phyloP scores from a whole-genome alignment of 1,139 yeast species.

The Cylindricascospora bacillispora region DNA sequence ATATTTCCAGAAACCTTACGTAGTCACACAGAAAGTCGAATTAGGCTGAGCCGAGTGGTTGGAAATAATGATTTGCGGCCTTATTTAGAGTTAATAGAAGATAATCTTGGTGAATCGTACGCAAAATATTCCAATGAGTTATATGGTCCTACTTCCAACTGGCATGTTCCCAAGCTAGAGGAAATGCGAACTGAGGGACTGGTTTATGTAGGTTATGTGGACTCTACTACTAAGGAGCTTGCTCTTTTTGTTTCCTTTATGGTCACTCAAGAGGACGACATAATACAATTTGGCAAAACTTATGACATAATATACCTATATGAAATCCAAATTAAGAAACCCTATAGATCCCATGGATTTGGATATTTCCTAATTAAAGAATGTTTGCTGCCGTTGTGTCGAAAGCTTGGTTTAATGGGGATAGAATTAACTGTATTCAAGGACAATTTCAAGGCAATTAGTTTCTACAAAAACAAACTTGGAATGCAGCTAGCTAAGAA shows the following conservation, averaged over 20 bases:
- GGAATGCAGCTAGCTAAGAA: conserved; percentile 13
- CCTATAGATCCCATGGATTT: conserved; percentile 1
- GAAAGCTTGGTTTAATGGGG: too few relatives aligned
- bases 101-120: conserved; percentile 18
- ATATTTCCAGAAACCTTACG: too few relatives aligned
- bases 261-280: conserved; percentile 15
- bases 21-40: too few relatives aligned
- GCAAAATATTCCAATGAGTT: conserved; percentile 7
- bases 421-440: conserved; percentile 22
- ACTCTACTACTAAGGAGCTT: conserved; percentile 1
- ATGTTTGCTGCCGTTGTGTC: conserved; percentile 1
- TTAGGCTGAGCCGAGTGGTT: too few relatives aligned
- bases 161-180: conserved; percentile 16
- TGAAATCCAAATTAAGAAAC: conserved; percentile 7
- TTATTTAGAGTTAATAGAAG: conserved; percentile 10
- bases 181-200: conserved; percentile 20
- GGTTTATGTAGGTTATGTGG: conserved; percentile 15
- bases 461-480: conserved; percentile 12
- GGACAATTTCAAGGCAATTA: conserved; percentile 15
- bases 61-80: too few relatives aligned
- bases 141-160: conserved; percentile 12
- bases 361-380: background rate
- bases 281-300: conserved; percentile 3
- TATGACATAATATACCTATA: conserved; percentile 17
- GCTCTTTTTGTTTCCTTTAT: conserved; percentile 15